Evolutionary conservation across 75 land plant species (phyloP).

Genomic region (Cryptomeria japonica): DNA sequence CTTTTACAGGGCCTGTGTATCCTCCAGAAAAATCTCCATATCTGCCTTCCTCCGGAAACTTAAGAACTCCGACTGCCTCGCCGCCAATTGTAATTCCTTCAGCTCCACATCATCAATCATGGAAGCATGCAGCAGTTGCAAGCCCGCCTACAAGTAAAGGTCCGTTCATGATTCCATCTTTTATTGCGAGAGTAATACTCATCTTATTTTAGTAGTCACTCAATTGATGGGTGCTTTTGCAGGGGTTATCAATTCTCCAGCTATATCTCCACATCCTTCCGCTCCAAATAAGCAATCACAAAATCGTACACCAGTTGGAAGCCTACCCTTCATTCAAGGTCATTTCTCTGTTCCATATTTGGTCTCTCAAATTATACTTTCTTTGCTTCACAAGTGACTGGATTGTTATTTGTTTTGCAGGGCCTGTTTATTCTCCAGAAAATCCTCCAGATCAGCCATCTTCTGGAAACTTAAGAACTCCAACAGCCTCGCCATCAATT

Average conservation of each 20-base stretch:
- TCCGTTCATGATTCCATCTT: not conserved
- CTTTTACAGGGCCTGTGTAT: slow-evolving; percentile 25
- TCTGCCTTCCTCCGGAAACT: slow-evolving; percentile 9
- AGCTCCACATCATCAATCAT: slow-evolving; percentile 41
- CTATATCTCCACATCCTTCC: slow-evolving; percentile 23
- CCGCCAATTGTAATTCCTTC: slow-evolving; percentile 26
- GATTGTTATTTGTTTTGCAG: slow-evolving; percentile 16
- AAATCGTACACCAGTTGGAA: slow-evolving; percentile 3
- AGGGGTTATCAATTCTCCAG: slow-evolving; percentile 16
- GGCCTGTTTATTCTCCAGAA: slow-evolving; percentile 28
- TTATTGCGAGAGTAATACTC: not conserved
- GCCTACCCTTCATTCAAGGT: not conserved
- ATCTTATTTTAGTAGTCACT: not conserved
- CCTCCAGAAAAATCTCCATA: slow-evolving; percentile 29
- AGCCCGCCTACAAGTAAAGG: not conserved
- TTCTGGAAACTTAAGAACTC: slow-evolving; percentile 10
- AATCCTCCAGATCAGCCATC: slow-evolving; percentile 13
- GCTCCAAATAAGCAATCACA: not conserved
- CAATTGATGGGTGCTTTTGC: not conserved
- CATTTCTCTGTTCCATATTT: not conserved
- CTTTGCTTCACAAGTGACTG: not conserved
- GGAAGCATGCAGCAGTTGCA: slow-evolving; percentile 5
- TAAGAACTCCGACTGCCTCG: slow-evolving; percentile 17
- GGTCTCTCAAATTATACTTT: not conserved
- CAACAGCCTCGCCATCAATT: slow-evolving; percentile 7